Evolutionary conservation across 805 yeast species (phyloP).

Genomic region (Metschnikowia henanensis): DNA sequence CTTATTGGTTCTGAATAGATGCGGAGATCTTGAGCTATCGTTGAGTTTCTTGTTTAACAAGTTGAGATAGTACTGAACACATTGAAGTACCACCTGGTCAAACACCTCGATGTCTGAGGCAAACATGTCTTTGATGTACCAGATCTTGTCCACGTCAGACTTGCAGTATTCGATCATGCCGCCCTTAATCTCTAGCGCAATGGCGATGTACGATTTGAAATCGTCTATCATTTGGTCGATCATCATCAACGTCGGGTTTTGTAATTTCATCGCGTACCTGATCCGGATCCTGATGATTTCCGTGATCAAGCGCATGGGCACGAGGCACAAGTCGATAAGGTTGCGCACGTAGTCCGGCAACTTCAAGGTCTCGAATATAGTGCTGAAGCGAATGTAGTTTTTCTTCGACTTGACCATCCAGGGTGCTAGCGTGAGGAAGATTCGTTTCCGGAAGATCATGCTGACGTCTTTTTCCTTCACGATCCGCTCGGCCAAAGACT

Average conservation of each 20-base stretch:
- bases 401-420: slow-evolving; percentile 80
- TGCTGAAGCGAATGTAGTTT: slow-evolving; percentile 63
- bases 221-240: slow-evolving; percentile 92
- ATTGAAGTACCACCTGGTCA: slow-evolving; percentile 69
- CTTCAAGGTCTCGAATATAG: slow-evolving; percentile 62
- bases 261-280: slow-evolving; percentile 72
- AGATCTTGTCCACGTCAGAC: slow-evolving; percentile 55
- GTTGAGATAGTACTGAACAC: slow-evolving; percentile 69
- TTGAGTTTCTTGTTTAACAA: slow-evolving; percentile 74
- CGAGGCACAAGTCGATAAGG: slow-evolving; percentile 62
- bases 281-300: slow-evolving; percentile 76
- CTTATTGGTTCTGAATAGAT: slow-evolving; percentile 77
- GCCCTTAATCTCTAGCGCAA: slow-evolving; percentile 74
- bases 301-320: slow-evolving; percentile 78
- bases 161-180: slow-evolving; percentile 60
- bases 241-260: slow-evolving; percentile 91
- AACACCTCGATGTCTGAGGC: slow-evolving; percentile 51
- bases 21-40: slow-evolving; percentile 64
- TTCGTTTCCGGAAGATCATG: slow-evolving; percentile 65
- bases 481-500: slow-evolving; percentile 78
- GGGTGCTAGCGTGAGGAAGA: slow-evolving; percentile 70
- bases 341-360: slow-evolving; percentile 71
- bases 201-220: slow-evolving; percentile 70
- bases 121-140: slow-evolving; percentile 68
- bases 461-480: slow-evolving; percentile 79